These are phyloP conservation scores for Kondoa subrosea DNA, from an alignment of 768 basidiomycete species.

Conservation along the genomic window DNA sequence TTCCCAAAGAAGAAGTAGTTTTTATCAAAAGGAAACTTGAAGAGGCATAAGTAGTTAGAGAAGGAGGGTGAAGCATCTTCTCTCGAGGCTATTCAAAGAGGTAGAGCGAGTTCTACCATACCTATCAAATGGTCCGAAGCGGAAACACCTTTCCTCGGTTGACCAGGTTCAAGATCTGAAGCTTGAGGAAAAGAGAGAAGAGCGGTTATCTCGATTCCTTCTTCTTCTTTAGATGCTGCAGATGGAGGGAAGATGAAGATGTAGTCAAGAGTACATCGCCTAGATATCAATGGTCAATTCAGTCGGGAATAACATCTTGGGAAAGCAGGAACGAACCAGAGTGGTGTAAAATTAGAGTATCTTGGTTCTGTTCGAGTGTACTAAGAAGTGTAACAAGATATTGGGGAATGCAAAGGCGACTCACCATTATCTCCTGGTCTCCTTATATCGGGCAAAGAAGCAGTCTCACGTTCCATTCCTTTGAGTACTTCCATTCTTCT, in stretches of 20 bases:
- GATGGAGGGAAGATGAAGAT: slow-evolving; percentile 16
- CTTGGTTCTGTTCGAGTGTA: not conserved
- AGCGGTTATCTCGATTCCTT: slow-evolving; percentile 4
- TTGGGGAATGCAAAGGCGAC: not conserved
- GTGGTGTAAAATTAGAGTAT: not conserved
- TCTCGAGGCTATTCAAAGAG: too few relatives aligned
- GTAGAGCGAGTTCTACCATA: slow-evolving; percentile 13
- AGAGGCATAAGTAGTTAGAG: too few relatives aligned
- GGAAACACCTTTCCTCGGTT: slow-evolving; percentile 11
- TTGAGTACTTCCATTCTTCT: not conserved
- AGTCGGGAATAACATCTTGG: not conserved
- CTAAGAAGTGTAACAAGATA: not conserved
- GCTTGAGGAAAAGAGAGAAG: slow-evolving; percentile 10
- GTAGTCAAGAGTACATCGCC: slow-evolving; percentile 20
- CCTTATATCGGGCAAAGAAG: not conserved
- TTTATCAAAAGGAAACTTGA: too few relatives aligned
- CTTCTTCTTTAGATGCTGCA: not conserved
- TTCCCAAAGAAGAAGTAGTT: too few relatives aligned
- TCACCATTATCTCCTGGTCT: not conserved
- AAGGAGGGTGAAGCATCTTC: too few relatives aligned
- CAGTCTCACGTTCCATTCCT: not conserved
- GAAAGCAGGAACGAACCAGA: not conserved
- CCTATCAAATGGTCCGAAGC: slow-evolving; percentile 14
- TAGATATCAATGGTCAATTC: not conserved
- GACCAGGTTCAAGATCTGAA: slow-evolving; percentile 15